Conservation (phyloP, 352 stramenopile species). For the Pythium sp. region DNA sequence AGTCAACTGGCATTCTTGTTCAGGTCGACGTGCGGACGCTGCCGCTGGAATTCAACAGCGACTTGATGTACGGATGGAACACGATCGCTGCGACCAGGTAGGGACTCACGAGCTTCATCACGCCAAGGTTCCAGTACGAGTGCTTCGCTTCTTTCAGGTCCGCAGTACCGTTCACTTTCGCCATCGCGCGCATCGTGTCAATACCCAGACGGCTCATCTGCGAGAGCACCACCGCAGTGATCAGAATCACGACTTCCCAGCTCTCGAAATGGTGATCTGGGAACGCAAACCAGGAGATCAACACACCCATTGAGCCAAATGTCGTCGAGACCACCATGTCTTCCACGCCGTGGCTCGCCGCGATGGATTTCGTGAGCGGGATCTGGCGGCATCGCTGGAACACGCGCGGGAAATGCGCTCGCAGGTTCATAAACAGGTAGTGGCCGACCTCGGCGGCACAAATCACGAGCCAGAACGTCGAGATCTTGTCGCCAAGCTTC, state of each 20-base stretch:
- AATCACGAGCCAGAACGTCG: conserved; percentile 50
- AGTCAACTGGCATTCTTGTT: not conserved
- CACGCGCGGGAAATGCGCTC: not conserved
- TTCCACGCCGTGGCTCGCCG: not conserved
- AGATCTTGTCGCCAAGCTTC: conserved; percentile 33
- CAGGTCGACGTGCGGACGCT: not conserved
- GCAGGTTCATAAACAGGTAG: conserved; percentile 22
- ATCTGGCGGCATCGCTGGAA: conserved; percentile 4
- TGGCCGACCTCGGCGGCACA: conserved; percentile 31
- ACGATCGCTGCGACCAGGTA: conserved; percentile 63
- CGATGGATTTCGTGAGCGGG: not conserved
- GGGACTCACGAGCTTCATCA: conserved; percentile 51
- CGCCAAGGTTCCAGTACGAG: conserved; percentile 41
- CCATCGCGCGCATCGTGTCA: conserved; percentile 39
- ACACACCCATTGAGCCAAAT: conserved; percentile 17
- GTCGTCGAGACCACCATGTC: conserved; percentile 25
- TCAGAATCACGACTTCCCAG: conserved; percentile 36
- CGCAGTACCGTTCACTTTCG: conserved; percentile 19
- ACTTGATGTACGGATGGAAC: conserved; percentile 64
- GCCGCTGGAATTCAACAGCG: conserved; percentile 25
- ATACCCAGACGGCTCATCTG: conserved; percentile 37
- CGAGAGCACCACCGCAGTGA: conserved; percentile 29
- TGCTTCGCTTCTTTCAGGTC: conserved; percentile 19
- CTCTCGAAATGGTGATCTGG: conserved; percentile 18
- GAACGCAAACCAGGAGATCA: conserved; percentile 24